These are phyloP conservation scores for Fusarium mexicanum DNA, from an alignment of 2,329 filamentous ascomycete species.

Conservation along the genomic window DNA sequence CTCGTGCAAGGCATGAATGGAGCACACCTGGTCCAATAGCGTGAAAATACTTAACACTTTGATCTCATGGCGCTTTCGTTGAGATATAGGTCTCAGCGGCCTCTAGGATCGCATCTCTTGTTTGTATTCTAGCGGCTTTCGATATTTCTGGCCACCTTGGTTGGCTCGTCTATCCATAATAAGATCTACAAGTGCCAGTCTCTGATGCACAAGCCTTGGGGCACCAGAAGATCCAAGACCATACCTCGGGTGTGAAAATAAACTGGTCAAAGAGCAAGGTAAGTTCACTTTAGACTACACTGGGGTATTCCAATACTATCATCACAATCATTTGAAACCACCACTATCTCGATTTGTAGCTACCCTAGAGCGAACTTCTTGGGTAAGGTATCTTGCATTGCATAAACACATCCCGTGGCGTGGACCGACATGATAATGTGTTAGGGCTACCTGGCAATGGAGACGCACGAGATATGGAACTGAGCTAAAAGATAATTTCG, in stretches of 20 bases:
- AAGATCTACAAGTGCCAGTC: neutral
- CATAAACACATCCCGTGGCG: too few species aligned
- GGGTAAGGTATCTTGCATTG: neutral
- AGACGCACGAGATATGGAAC: neutral
- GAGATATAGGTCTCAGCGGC: neutral
- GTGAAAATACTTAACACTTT: neutral
- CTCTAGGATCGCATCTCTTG: neutral
- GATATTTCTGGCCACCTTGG: neutral
- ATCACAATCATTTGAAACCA: neutral
- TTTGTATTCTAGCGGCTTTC: neutral
- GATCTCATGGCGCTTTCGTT: neutral
- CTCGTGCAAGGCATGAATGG: neutral
- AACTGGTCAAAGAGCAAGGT: neutral
- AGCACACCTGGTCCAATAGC: neutral
- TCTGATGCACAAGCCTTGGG: neutral
- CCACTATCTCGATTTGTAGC: neutral
- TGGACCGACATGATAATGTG: neutral
- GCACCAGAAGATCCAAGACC: neutral
- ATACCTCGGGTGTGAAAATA: neutral
- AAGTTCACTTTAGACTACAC: neutral
- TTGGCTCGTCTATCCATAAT: neutral
- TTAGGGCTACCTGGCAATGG: neutral
- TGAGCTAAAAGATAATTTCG: too few species aligned
- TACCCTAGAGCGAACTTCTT: neutral
- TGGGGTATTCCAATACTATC: neutral